Percentiles rank a stretch among this genome's conserved stretches.
These are phyloP conservation scores for Colletotrichum agaves DNA, from an alignment of 2,329 filamentous ascomycete genomes.

Conservation along the genomic window DNA sequence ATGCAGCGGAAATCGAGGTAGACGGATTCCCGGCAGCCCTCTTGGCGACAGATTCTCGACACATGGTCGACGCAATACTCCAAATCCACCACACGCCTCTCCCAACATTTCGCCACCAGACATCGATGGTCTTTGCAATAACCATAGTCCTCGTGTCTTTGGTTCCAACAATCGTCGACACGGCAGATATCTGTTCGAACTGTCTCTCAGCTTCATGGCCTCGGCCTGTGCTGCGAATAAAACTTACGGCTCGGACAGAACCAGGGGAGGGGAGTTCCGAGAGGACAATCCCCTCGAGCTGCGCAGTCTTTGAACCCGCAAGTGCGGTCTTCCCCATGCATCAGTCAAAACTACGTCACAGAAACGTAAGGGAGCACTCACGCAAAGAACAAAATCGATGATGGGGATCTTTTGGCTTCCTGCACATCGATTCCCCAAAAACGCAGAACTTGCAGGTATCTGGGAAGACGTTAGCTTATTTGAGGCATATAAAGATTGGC, in stretches of 20 bases:
- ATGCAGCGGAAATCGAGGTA: slow-evolving; percentile 12
- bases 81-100: slow-evolving; percentile 2
- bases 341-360: neutral
- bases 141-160: slow-evolving; percentile 16
- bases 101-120: slow-evolving; percentile 14
- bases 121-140: slow-evolving; percentile 33
- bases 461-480: neutral
- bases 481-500: too few species aligned
- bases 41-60: slow-evolving; percentile 18
- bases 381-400: slow-evolving; percentile 29
- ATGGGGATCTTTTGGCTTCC: slow-evolving; percentile 15
- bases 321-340: slow-evolving; percentile 12
- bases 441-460: slow-evolving; percentile 31
- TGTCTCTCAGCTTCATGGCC: slow-evolving; percentile 16
- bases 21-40: slow-evolving; percentile 20
- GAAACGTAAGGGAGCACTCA: neutral
- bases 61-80: slow-evolving; percentile 29
- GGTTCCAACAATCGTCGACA: slow-evolving; percentile 23
- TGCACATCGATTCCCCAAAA: slow-evolving; percentile 27
- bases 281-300: slow-evolving; percentile 23
- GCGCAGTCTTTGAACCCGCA: slow-evolving; percentile 23
- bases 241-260: slow-evolving; percentile 33
- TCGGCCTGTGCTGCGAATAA: neutral
- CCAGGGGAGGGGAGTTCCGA: slow-evolving; percentile 25
- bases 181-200: slow-evolving; percentile 20